These are phyloP conservation scores for Wickerhamomyces sp. DNA, from an alignment of 1,139 yeast species.

Conservation along the genomic window DNA sequence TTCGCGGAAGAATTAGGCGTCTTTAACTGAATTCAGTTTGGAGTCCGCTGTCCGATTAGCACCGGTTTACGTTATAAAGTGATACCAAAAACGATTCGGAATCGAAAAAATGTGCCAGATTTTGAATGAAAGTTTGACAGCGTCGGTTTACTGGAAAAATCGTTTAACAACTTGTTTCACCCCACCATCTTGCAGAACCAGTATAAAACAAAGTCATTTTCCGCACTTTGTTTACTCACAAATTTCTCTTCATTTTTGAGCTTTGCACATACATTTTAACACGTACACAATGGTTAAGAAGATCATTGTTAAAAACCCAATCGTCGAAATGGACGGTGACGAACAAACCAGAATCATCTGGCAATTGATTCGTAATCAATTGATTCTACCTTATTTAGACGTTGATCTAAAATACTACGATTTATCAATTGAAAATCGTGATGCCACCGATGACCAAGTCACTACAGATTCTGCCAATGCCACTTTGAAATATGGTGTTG, in stretches of 20 bases:
- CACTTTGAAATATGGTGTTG: constrained; percentile 71
- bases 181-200: neutral
- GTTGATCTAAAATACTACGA: constrained; percentile 75
- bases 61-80: neutral
- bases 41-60: neutral
- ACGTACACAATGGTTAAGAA: constrained; percentile 28
- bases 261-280: neutral
- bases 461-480: constrained; percentile 77
- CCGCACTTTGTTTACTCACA: neutral
- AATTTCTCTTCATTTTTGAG: neutral
- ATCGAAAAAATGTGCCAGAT: neutral
- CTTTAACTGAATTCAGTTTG: neutral
- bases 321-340: constrained; percentile 83
- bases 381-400: constrained; percentile 67
- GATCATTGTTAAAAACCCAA: constrained; percentile 65
- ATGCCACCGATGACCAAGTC: constrained; percentile 66
- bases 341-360: constrained; percentile 86
- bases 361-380: constrained; percentile 66
- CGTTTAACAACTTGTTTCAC: neutral
- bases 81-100: constrained; percentile 1
- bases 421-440: constrained; percentile 67
- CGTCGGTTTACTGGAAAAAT: constrained; percentile 1
- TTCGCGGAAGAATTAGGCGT: neutral
- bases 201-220: neutral
- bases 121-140: neutral